Evolutionary conservation across 495 filamentous ascomycete species (phyloP).

Genomic region (Daldinia caldariorum): DNA sequence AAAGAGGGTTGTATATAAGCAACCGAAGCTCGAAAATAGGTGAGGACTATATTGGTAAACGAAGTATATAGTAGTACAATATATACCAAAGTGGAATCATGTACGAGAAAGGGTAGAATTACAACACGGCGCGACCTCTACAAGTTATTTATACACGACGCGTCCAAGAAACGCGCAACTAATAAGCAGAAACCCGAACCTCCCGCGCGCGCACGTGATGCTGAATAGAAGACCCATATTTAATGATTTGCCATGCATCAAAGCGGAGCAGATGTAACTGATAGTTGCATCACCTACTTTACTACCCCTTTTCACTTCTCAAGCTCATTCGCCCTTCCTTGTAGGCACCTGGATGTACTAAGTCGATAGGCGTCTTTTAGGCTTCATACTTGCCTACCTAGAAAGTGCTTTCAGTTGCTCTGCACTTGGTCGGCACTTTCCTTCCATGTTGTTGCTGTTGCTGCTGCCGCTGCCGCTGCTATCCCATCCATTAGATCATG

Average conservation of each 20-base stretch:
- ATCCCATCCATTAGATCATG: too few relatives aligned
- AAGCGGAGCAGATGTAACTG: neutral
- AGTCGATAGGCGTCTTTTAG: too few relatives aligned
- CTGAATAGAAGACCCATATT: neutral
- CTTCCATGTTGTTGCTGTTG: too few relatives aligned
- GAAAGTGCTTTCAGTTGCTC: too few relatives aligned
- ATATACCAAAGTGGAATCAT: neutral
- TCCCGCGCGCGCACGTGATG: neutral
- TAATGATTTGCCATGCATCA: neutral
- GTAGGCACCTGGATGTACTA: too few relatives aligned
- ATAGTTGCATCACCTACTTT: neutral
- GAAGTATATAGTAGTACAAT: neutral
- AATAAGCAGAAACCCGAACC: neutral
- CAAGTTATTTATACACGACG: neutral
- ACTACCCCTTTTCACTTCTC: too few relatives aligned
- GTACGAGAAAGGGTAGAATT: neutral
- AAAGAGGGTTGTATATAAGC: neutral
- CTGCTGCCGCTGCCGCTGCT: too few relatives aligned
- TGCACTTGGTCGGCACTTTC: too few relatives aligned
- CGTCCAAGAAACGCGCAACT: neutral
- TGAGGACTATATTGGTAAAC: neutral
- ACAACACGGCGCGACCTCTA: neutral
- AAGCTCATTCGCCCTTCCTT: too few relatives aligned
- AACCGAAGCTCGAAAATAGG: neutral
- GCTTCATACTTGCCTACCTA: too few relatives aligned